Evolutionary conservation across 2,329 filamentous ascomycete genomes (phyloP).

Genomic region (Penicillium concentricum): DNA sequence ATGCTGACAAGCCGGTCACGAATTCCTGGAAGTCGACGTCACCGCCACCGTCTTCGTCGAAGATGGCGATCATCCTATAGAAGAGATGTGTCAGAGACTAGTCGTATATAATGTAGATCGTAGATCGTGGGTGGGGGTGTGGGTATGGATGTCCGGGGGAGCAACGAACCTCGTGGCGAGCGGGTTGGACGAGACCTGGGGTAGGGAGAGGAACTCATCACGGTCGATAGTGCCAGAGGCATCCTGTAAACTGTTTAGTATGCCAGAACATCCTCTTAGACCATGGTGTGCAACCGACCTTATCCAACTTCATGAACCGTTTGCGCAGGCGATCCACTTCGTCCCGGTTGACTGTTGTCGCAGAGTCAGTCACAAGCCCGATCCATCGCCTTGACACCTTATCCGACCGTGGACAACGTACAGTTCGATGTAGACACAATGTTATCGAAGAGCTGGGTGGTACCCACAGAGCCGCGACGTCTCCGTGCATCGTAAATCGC

Average conservation of each 20-base stretch:
- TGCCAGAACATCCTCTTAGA: neutral
- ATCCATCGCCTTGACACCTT: neutral
- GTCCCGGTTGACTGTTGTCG: conserved; percentile 78
- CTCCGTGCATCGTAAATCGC: conserved; percentile 46
- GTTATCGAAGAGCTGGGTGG: conserved; percentile 77
- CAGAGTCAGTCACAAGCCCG: conserved; percentile 6
- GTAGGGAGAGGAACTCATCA: conserved; percentile 94
- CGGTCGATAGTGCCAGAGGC: conserved; percentile 98
- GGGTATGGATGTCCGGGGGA: neutral
- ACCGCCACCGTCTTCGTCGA: conserved; percentile 96
- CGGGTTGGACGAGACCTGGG: conserved; percentile 96
- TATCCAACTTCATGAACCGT: conserved; percentile 98
- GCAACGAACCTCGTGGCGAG: conserved; percentile 78
- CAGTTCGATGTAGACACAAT: conserved; percentile 97
- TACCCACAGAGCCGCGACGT: conserved; percentile 48
- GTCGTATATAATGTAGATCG: neutral
- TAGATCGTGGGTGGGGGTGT: neutral
- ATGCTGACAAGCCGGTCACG: conserved; percentile 89
- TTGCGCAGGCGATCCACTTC: conserved; percentile 95
- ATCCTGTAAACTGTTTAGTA: conserved; percentile 59
- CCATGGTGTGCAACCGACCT: conserved; percentile 55
- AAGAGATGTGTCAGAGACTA: neutral
- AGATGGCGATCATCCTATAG: conserved; percentile 93
- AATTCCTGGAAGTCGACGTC: conserved; percentile 99
- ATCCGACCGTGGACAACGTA: conserved; percentile 47